Percentiles rank a stretch among this genome's conserved stretches.
Evolutionary conservation across 2,329 filamentous ascomycete species (phyloP).

Genomic region (Cladosporium sphaerospermum): DNA sequence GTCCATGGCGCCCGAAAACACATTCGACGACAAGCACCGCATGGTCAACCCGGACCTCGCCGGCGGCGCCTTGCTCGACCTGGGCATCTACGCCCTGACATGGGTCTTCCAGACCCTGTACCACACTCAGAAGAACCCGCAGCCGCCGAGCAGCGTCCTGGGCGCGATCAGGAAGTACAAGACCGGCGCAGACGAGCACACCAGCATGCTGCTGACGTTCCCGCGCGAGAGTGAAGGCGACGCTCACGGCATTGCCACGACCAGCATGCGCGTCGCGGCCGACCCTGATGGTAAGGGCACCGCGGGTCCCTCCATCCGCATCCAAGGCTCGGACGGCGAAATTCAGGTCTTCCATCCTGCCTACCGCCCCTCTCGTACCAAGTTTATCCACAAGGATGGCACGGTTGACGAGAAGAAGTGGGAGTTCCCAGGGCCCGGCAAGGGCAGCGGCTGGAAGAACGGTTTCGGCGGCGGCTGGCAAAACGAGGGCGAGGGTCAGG

Average conservation of each 20-base stretch:
- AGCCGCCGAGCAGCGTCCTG: slow-evolving; percentile 58
- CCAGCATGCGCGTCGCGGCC: slow-evolving; percentile 55
- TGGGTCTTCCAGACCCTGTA: slow-evolving; percentile 90
- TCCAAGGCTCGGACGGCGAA: slow-evolving; percentile 75
- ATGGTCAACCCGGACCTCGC: slow-evolving; percentile 81
- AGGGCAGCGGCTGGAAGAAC: slow-evolving; percentile 42
- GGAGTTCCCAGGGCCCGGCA: slow-evolving; percentile 41
- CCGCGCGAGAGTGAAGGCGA: slow-evolving; percentile 51
- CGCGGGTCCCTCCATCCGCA: slow-evolving; percentile 63
- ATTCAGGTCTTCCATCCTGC: slow-evolving; percentile 71
- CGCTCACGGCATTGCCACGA: slow-evolving; percentile 60
- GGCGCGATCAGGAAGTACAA: slow-evolving; percentile 65
- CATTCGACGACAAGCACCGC: slow-evolving; percentile 58
- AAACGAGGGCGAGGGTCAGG: slow-evolving; percentile 59
- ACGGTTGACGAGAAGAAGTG: slow-evolving; percentile 44
- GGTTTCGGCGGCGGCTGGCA: slow-evolving; percentile 38
- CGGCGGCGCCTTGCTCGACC: slow-evolving; percentile 73
- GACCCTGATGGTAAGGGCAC: slow-evolving; percentile 56
- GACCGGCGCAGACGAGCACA: slow-evolving; percentile 71
- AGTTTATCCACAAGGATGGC: slow-evolving; percentile 35
- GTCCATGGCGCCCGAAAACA: slow-evolving; percentile 54
- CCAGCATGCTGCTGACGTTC: slow-evolving; percentile 72
- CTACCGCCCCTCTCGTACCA: slow-evolving; percentile 55
- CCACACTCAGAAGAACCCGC: slow-evolving; percentile 63
- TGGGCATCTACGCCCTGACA: slow-evolving; percentile 82